Conservation (phyloP, 176 grass and related monocot species). For the bread wheat (Triticum aestivum) region IWGSC_CS_RefSeq_v2.1 NC_057799.1:508274124-508274623, state of each 20-base stretch:
- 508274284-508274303: not conserved
- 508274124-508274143: constrained; percentile 8
- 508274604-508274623: no score
- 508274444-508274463: constrained; percentile 29
- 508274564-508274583: not conserved
- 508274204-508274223: not conserved
- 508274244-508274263: constrained; percentile 23
- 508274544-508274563: not conserved
- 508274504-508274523: constrained; percentile 10
- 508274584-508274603: not conserved
- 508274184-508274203: not conserved
- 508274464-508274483: constrained; percentile 46
- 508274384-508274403: not conserved
- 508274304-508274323: not conserved
- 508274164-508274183: not conserved
- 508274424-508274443: constrained; percentile 6
- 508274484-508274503: constrained; percentile 13
- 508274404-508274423: constrained; percentile 28
- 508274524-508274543: constrained; percentile 11
- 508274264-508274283: constrained; percentile 12
- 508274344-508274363: constrained; percentile 34
- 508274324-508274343: not conserved
- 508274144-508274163: not conserved
- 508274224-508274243: constrained; percentile 28
- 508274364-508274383: constrained; percentile 40